Conservation (phyloP, 2,329 filamentous ascomycete species). For the Phoma herbarum region DNA sequence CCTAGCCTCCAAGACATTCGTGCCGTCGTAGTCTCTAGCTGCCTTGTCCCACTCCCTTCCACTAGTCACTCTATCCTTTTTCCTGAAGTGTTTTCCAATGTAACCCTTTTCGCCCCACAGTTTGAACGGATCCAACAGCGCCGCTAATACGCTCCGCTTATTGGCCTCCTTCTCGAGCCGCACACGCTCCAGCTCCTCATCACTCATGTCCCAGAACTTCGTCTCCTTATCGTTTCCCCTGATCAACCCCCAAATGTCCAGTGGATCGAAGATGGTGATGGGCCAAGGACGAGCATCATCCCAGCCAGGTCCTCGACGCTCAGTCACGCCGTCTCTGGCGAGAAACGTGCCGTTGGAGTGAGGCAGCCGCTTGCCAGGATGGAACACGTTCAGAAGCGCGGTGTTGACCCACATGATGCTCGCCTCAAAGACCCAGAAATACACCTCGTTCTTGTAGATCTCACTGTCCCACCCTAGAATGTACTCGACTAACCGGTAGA, state of each 20-base stretch:
- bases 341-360: slow-evolving; percentile 61
- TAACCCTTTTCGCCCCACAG: slow-evolving; percentile 43
- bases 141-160: slow-evolving; percentile 33
- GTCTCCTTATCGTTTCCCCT: slow-evolving; percentile 47
- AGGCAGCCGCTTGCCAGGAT: slow-evolving; percentile 61
- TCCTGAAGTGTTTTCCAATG: slow-evolving; percentile 35
- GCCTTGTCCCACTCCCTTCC: neutral
- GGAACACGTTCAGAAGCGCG: slow-evolving; percentile 60
- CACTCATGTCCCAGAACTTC: slow-evolving; percentile 50
- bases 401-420: slow-evolving; percentile 62
- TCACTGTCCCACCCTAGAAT: slow-evolving; percentile 50
- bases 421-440: slow-evolving; percentile 65
- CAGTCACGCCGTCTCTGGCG: slow-evolving; percentile 61
- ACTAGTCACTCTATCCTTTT: slow-evolving; percentile 10
- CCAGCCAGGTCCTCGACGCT: slow-evolving; percentile 61
- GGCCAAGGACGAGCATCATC: slow-evolving; percentile 57
- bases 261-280: slow-evolving; percentile 51
- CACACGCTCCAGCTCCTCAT: slow-evolving; percentile 41
- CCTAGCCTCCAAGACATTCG: slow-evolving; percentile 4
- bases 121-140: slow-evolving; percentile 43
- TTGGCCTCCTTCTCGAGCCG: slow-evolving; percentile 39
- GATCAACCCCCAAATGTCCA: slow-evolving; percentile 47
- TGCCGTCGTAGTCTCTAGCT: neutral
- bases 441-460: slow-evolving; percentile 58
- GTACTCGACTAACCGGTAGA: slow-evolving; percentile 64